These are phyloP conservation scores for Ambrosia artemisiifolia DNA, from an alignment of 129 eudicot species.

Conservation along the genomic window DNA sequence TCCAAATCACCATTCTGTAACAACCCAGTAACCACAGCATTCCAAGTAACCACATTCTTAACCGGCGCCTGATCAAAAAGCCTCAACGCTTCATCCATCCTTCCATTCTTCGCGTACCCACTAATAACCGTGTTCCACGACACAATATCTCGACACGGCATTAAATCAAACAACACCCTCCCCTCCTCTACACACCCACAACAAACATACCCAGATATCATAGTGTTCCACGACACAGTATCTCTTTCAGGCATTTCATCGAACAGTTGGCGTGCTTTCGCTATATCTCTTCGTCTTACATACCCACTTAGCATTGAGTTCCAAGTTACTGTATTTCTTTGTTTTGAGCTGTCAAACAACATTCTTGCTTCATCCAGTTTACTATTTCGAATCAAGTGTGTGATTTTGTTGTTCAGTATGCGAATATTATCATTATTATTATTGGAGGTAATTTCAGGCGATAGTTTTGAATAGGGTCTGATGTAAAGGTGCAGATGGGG, in stretches of 20 bases:
- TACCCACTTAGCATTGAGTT: slow-evolving; percentile 74
- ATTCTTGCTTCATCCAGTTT: slow-evolving; percentile 49
- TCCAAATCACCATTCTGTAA: slow-evolving; percentile 56
- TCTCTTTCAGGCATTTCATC: slow-evolving; percentile 70
- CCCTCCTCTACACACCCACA: slow-evolving; percentile 51
- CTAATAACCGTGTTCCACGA: slow-evolving; percentile 82
- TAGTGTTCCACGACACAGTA: slow-evolving; percentile 67
- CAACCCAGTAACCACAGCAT: slow-evolving; percentile 63
- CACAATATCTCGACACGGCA: slow-evolving; percentile 60
- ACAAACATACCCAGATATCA: slow-evolving; percentile 62
- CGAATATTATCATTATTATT: slow-evolving; percentile 3
- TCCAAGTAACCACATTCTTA: slow-evolving; percentile 65
- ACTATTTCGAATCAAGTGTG: slow-evolving; percentile 35
- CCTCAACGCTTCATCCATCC: slow-evolving; percentile 61
- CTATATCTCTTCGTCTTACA: slow-evolving; percentile 49
- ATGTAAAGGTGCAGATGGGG: not conserved
- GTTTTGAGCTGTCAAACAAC: slow-evolving; percentile 41
- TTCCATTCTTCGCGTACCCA: slow-evolving; percentile 66
- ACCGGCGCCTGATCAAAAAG: slow-evolving; percentile 48
- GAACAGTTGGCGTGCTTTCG: slow-evolving; percentile 55
- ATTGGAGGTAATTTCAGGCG: not conserved
- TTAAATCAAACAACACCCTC: slow-evolving; percentile 49
- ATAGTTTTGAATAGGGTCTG: slow-evolving; percentile 20
- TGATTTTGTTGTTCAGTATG: slow-evolving; percentile 43
- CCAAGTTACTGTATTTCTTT: slow-evolving; percentile 67